Conservation (phyloP, 2,329 filamentous ascomycete genomes). For the Ceratocystis eucalypticola region DNA sequence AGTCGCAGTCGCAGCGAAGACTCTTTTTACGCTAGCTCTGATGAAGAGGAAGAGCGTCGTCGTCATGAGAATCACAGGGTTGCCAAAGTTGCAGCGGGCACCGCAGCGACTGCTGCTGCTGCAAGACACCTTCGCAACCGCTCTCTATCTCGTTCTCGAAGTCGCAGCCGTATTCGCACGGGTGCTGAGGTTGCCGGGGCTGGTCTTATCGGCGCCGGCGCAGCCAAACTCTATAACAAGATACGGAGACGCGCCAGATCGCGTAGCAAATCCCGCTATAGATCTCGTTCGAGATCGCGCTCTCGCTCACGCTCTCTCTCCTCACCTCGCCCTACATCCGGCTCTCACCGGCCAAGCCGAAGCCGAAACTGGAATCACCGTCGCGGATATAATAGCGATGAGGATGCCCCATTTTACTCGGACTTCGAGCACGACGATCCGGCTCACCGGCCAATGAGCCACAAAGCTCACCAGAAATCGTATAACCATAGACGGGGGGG, state of each 20-base stretch:
- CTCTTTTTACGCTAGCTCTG: not conserved
- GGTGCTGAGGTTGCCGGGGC: slow-evolving; percentile 49
- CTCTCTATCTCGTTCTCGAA: slow-evolving; percentile 28
- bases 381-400: not conserved
- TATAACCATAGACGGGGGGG: not conserved
- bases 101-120: slow-evolving; percentile 43
- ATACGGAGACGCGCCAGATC: slow-evolving; percentile 35
- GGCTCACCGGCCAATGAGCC: not conserved
- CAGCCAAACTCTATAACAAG: slow-evolving; percentile 47
- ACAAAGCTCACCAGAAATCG: not conserved
- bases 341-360: not conserved
- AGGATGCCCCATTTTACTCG: not conserved
- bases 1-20: slow-evolving; percentile 29
- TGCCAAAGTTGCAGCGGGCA: slow-evolving; percentile 45
- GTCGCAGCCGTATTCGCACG: slow-evolving; percentile 27
- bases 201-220: slow-evolving; percentile 46
- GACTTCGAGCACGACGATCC: not conserved
- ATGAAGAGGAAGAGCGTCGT: not conserved
- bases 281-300: slow-evolving; percentile 24
- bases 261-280: slow-evolving; percentile 36
- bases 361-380: not conserved
- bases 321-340: slow-evolving; percentile 12
- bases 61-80: slow-evolving; percentile 27
- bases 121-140: slow-evolving; percentile 41
- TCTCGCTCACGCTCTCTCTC: slow-evolving; percentile 20